A percentile compares a stretch with the other conserved stretches of the same genome.
These are phyloP conservation scores for Mycena haematopus DNA, from an alignment of 768 basidiomycete genomes.

Conservation along the genomic window DNA sequence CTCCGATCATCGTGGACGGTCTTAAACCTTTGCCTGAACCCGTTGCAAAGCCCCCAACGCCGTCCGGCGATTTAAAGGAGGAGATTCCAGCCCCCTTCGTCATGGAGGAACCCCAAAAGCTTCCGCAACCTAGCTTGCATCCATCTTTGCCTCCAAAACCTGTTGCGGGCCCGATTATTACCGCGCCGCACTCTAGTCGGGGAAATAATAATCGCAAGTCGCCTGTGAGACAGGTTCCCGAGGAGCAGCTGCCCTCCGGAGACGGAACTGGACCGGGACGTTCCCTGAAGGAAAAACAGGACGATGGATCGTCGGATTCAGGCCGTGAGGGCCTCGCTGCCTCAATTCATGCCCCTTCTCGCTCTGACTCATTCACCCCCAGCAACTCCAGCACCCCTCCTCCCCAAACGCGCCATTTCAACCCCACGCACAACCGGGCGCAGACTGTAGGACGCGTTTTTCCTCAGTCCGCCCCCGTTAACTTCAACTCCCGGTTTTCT, in stretches of 20 bases:
- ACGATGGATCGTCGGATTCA: conserved; percentile 28
- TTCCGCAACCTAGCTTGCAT: conserved; percentile 38
- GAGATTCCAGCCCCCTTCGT: conserved; percentile 32
- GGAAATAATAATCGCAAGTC: conserved; percentile 15
- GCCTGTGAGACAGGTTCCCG: not conserved
- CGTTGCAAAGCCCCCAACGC: conserved; percentile 32
- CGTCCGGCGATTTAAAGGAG: conserved; percentile 29
- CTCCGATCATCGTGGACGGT: conserved; percentile 71
- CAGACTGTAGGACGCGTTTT: conserved; percentile 59
- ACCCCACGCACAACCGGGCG: conserved; percentile 56
- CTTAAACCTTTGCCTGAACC: conserved; percentile 65
- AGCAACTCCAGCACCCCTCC: conserved; percentile 41
- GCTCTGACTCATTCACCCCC: conserved; percentile 50
- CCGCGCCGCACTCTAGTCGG: conserved; percentile 31
- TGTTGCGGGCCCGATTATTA: conserved; percentile 28
- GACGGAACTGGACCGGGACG: conserved; percentile 2
- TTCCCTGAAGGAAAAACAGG: conserved; percentile 19
- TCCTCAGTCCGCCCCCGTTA: conserved; percentile 38
- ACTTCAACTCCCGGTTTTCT: conserved; percentile 40
- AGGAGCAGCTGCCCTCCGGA: not conserved
- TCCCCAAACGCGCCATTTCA: conserved; percentile 37
- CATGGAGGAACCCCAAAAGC: conserved; percentile 21
- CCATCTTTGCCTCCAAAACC: conserved; percentile 59
- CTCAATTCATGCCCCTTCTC: conserved; percentile 64
- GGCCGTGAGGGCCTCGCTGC: conserved; percentile 46